Conservation (phyloP, 2,329 filamentous ascomycete species). For the Botrytis elliptica region DNA sequence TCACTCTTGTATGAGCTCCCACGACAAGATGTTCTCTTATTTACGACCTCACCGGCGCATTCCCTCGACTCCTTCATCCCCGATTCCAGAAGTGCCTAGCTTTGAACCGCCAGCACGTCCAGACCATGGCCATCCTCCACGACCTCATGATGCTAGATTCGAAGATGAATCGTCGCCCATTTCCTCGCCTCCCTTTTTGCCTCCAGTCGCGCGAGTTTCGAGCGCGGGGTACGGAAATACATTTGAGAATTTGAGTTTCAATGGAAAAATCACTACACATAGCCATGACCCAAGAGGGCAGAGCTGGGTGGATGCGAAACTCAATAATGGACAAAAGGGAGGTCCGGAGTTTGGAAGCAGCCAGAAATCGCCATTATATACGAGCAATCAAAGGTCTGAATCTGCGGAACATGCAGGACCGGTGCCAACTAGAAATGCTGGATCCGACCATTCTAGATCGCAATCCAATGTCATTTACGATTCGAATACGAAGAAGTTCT, state of each 20-base stretch:
- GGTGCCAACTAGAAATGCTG: constrained; percentile 22
- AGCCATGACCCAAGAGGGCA: constrained; percentile 22
- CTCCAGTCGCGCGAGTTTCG: constrained; percentile 42
- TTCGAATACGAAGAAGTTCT: constrained; percentile 20
- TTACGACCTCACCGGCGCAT: constrained; percentile 39
- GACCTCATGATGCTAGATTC: constrained; percentile 29
- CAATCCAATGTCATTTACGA: constrained; percentile 26
- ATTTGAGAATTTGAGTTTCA: constrained; percentile 18
- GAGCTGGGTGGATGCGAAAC: constrained; percentile 14
- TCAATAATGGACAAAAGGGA: constrained; percentile 23
- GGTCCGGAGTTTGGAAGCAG: constrained; percentile 23
- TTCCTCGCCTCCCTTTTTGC: constrained; percentile 49
- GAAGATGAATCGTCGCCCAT: constrained; percentile 32
- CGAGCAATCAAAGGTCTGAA: constrained; percentile 28
- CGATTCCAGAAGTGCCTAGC: constrained; percentile 32
- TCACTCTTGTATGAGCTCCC: constrained; percentile 1
- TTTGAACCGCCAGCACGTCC: constrained; percentile 33
- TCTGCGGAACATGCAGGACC: constrained; percentile 31
- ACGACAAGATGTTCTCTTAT: constrained; percentile 39
- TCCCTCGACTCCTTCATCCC: constrained; percentile 38
- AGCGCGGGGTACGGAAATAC: constrained; percentile 29
- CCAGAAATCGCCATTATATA: constrained; percentile 29
- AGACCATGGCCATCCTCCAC: constrained; percentile 35
- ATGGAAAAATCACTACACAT: constrained; percentile 4
- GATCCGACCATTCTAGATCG: constrained; percentile 26